Base-by-base conservation (phyloP, 148 eudicot species). In the Arbutus unedo region DNA sequence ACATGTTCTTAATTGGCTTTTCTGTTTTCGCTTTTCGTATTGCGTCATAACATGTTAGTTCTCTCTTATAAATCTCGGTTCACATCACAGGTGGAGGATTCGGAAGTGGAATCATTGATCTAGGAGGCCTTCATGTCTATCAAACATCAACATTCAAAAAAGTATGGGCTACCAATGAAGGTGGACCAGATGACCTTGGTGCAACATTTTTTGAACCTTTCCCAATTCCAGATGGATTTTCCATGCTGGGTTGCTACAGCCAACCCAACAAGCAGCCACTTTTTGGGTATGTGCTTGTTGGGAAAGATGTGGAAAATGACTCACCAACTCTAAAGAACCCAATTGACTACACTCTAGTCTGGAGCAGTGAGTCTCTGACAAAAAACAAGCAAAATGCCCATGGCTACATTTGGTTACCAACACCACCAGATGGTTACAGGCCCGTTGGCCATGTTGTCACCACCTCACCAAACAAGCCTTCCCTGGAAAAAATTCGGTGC, bases 341-440 rank as follows among this genome's bases (percentile, higher is more conserved):
- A 72, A 25, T 82, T 45, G 87, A 85, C 16, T 85, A 85, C 71
- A 55, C 84, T 55, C 82, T 85, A 56, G 79, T 82, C 74, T 85
- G 87, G 87, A 85, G 75, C 15, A 85, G 82, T 62, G 59, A 74
- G 45, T 80, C 76, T 19, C 47, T n/a, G 55, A 51, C 8, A 62
- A 62, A 49, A 55, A 72, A 47, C 18, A 83, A 45, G 25, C 45
- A 71, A 56, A 70, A 72, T 19, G 50, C 74, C 59, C 3, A 48
- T 48, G 85, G 85, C 49, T 87, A 87, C 53, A 74, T 87, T 66
- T 87, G 89, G 89, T 38, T 79, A 1, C 89, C 89, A 56, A 66
- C 51, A 11, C 85, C 89, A 62, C 89, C 89, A 13, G 84, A 87
- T 4, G 89, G 89, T 45, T 87, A 84, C 59, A 43, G 31, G 38